Evolutionary conservation across 164 flowering plant species (phyloP).

Genomic region (Magnolia kwangsiensis): DNA sequence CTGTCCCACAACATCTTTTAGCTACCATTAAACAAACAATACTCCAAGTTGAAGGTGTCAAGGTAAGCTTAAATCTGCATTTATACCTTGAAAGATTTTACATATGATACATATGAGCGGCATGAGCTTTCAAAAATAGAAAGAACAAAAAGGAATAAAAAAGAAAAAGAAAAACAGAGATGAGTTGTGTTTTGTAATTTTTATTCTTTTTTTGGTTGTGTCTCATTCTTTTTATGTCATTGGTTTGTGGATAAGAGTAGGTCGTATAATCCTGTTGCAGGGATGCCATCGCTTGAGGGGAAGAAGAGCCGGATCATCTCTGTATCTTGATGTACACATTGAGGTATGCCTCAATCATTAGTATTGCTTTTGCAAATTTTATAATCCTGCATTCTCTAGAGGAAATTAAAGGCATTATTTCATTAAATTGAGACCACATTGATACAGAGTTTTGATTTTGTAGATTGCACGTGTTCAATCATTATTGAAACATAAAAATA

Average conservation of each 20-base stretch:
- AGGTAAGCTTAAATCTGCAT: conserved; percentile 36
- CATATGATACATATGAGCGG: too few relatives aligned
- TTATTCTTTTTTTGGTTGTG: too few relatives aligned
- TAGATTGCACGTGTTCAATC: too few relatives aligned
- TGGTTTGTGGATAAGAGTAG: neutral
- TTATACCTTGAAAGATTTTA: neutral
- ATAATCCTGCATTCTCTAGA: too few relatives aligned
- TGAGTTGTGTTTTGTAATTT: too few relatives aligned
- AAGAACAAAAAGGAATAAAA: neutral
- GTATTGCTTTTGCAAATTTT: neutral
- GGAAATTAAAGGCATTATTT: too few relatives aligned
- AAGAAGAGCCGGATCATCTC: conserved; percentile 87
- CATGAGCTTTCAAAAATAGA: neutral
- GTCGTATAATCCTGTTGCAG: conserved; percentile 26
- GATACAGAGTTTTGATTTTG: too few relatives aligned
- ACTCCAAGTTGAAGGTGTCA: conserved; percentile 73
- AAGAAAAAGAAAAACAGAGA: too few relatives aligned
- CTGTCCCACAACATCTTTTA: conserved; percentile 54
- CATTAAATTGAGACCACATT: too few relatives aligned
- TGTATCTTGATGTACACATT: conserved; percentile 90
- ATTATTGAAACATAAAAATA: neutral
- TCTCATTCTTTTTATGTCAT: neutral
- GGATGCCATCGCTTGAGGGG: conserved; percentile 88
- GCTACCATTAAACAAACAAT: conserved; percentile 65
- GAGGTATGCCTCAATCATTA: conserved; percentile 39